phyloP scores from a whole-genome alignment of 805 yeast species.

The Wickerhamomyces strasburgensis region DNA sequence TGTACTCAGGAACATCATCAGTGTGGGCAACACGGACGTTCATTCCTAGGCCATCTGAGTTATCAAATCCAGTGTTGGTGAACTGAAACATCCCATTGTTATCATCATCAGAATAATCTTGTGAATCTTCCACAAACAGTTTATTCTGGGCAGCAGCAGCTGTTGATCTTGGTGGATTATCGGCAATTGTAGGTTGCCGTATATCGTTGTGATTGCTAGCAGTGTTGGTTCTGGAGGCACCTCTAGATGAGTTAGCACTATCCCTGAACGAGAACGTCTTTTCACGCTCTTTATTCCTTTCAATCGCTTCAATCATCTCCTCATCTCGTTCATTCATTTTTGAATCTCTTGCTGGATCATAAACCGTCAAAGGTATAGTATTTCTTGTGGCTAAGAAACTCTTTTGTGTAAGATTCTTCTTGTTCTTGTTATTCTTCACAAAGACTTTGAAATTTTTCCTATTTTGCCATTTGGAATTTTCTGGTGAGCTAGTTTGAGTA shows the following conservation, averaged over 20 bases:
- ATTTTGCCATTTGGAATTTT: constrained; percentile 23
- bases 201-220: background rate
- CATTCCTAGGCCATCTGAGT: constrained; percentile 22
- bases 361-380: constrained; percentile 27
- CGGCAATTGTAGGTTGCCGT: background rate
- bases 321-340: constrained; percentile 8
- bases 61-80: constrained; percentile 8
- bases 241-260: background rate
- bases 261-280: constrained; percentile 3
- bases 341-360: constrained; percentile 15
- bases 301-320: constrained; percentile 10
- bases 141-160: background rate
- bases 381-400: constrained; percentile 29
- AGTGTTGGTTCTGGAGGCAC: background rate
- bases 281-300: constrained; percentile 5
- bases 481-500: background rate
- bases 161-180: background rate
- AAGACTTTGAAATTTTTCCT: constrained; percentile 38
- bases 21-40: constrained; percentile 9
- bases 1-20: constrained; percentile 17
- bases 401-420: constrained; percentile 3
- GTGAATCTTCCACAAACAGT: constrained; percentile 16
- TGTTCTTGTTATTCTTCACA: constrained; percentile 25
- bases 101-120: constrained; percentile 14
- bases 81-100: constrained; percentile 17